phyloP scores from a whole-genome alignment of 306 rosid species.

The Cucumis cinereus region DNA sequence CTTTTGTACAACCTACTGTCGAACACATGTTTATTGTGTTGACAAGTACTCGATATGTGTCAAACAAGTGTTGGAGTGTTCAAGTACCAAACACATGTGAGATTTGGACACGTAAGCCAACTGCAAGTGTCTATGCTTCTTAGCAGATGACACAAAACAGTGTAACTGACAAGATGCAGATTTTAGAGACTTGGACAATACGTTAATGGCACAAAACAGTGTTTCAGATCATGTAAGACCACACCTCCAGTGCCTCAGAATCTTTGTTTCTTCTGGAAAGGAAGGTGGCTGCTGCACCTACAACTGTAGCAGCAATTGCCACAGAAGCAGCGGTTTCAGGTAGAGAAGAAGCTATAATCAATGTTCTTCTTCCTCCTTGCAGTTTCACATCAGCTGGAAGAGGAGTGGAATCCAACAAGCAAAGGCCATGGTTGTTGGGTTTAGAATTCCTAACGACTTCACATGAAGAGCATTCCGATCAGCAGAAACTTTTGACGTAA shows the following conservation, averaged over 20 bases:
- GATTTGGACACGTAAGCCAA: not conserved
- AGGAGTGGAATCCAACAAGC: constrained; percentile 3
- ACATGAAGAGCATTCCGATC: constrained; percentile 8
- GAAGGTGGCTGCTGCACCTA: constrained; percentile 76
- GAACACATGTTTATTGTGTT: not conserved
- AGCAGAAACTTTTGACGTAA: constrained; percentile 1
- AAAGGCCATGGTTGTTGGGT: not conserved
- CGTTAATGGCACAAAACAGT: not conserved
- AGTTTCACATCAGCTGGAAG: constrained; percentile 30
- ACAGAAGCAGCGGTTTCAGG: constrained; percentile 84
- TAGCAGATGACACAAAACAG: not conserved
- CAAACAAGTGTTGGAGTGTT: not conserved
- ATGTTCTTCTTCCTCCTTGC: constrained; percentile 38
- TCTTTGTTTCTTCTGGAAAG: constrained; percentile 52
- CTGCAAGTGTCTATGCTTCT: not conserved
- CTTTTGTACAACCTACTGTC: no score
- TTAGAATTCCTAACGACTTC: constrained; percentile 11
- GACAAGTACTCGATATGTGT: not conserved
- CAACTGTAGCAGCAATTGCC: constrained; percentile 64
- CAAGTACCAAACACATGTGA: not conserved
- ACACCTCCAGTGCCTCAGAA: constrained; percentile 45
- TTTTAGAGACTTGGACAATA: not conserved
- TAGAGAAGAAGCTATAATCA: constrained; percentile 32
- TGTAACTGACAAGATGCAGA: not conserved
- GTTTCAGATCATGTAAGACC: not conserved